phyloP scores from a whole-genome alignment of 305 asterid species.

The Nicotiana rustica region DNA sequence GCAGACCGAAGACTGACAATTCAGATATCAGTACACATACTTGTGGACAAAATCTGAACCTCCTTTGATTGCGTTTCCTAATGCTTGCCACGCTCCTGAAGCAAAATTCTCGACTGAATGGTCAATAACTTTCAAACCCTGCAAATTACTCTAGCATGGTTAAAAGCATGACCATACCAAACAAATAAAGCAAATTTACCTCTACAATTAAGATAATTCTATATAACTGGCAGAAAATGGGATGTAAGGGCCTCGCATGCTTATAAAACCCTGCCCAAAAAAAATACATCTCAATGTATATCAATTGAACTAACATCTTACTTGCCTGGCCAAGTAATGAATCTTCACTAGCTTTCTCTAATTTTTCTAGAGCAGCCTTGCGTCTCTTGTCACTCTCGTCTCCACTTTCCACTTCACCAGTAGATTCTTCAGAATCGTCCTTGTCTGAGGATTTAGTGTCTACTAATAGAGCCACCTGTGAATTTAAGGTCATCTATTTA shows the following conservation, averaged over 20 bases:
- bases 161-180: background rate
- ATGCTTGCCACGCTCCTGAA: constrained; percentile 58
- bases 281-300: background rate
- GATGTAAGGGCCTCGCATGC: background rate
- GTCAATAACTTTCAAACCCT: constrained; percentile 54
- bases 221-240: background rate
- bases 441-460: constrained; percentile 70
- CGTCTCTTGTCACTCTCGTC: constrained; percentile 68
- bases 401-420: constrained; percentile 61
- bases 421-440: constrained; percentile 51
- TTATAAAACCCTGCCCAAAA: background rate
- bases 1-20: background rate
- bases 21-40: constrained; percentile 38
- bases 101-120: constrained; percentile 50
- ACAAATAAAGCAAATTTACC: background rate
- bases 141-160: constrained; percentile 30
- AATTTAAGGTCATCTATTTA: background rate
- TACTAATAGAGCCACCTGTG: constrained; percentile 41
- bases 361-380: constrained; percentile 69
- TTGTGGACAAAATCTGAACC: constrained; percentile 50
- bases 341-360: constrained; percentile 90
- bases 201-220: background rate
- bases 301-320: background rate
- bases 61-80: constrained; percentile 58
- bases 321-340: constrained; percentile 85